A percentile compares a stretch with the other conserved stretches of the same genome.
Conservation (phyloP, 306 rosid species). For the Malus sieversii region DNA sequence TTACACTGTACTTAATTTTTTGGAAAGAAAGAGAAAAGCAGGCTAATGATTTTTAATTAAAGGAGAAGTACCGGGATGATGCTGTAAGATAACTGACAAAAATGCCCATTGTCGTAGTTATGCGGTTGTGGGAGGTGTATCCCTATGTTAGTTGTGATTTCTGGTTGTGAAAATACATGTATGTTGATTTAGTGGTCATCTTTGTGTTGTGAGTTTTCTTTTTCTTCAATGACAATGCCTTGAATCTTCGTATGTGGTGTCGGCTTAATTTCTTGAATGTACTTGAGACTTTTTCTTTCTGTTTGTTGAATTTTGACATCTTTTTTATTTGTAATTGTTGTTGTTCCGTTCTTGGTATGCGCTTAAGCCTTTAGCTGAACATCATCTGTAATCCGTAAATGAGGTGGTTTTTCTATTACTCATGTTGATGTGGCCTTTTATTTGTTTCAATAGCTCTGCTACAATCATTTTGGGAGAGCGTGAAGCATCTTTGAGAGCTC, state of each 20-base stretch:
- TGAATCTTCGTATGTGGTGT: not conserved
- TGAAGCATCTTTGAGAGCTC: conserved; percentile 4
- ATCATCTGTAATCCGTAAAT: not conserved
- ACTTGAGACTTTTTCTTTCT: not conserved
- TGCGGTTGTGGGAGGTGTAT: not conserved
- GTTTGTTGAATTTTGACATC: too few species aligned
- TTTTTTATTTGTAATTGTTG: not conserved
- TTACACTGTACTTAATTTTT: not conserved
- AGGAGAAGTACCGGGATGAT: not conserved
- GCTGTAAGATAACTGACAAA: not conserved
- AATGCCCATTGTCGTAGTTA: not conserved
- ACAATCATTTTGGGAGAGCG: conserved; percentile 1
- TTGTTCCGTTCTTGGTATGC: not conserved
- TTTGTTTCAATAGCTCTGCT: not conserved
- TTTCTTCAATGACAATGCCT: not conserved
- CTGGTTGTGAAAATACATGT: not conserved
- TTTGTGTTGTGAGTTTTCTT: not conserved
- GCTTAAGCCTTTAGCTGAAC: not conserved
- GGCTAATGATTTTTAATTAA: not conserved
- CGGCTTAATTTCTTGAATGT: not conserved
- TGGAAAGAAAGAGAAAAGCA: not conserved
- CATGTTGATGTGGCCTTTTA: not conserved
- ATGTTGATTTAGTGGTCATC: not conserved
- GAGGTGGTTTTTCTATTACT: not conserved
- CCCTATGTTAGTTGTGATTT: not conserved